Evolutionary conservation across 495 filamentous ascomycete species (phyloP), one percentile per base, ranked within the genome.

Genomic region (Podospora anserina): DNA sequence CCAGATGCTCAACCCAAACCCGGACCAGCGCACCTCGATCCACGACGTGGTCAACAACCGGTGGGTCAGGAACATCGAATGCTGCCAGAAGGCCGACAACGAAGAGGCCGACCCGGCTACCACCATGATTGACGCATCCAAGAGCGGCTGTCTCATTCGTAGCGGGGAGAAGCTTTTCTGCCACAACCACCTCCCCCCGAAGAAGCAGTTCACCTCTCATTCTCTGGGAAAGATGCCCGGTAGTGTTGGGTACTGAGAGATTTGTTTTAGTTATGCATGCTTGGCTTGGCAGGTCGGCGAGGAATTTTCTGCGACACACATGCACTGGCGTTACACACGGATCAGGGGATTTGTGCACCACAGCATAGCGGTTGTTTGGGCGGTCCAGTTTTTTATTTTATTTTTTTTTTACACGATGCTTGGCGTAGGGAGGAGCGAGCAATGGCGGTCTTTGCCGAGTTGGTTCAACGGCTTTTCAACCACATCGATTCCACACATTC

Each of bases 1-100:
- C n/a, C 85, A 84, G 71, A 93, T 94, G 91, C 81, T 93, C 61
- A 86, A 93, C 75, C 90, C 91, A 1, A 79, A 90, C 71, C 90
- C 91, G 11, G 78, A 78, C 23, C 86, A 84, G 74, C 88, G 91
- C 23, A 85, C 89, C 65, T 82, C 86, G 28, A 89, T 92, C 61
- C 77, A 82, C 26, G 84, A 88, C 0, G 87, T 87, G 15, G 73
- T 91, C 63, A 83, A 82, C 62, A 85, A 88, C 70, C 79, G 85
- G 39, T 90, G 84, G 84, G 78, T 94, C 65, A 88, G 87, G 79
- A 78, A 78, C 27, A 84, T 92, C 64, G 88, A 91, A 69, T 92
- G 91, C 78, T 94, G 91, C 75, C 86, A 88, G 70, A 73, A 86
- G 30, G 87, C 88, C 68, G 85, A 78, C 68, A 86, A 84, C 72